A percentile compares a stretch with the other conserved stretches of the same genome.
Conservation (phyloP, 2,329 filamentous ascomycete genomes). For the Trichoderma simmonsii region DNA sequence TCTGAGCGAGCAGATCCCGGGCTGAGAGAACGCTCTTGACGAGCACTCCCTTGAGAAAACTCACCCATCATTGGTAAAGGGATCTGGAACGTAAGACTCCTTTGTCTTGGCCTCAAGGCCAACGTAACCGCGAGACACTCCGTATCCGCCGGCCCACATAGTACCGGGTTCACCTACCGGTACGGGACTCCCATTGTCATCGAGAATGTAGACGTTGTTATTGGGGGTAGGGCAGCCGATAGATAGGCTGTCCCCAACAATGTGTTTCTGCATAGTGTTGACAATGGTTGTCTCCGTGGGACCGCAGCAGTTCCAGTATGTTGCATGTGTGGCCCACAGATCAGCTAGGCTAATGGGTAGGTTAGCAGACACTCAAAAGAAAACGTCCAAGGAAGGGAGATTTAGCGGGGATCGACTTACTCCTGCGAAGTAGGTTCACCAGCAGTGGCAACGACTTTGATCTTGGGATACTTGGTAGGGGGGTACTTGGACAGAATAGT, state of each 20-base stretch:
- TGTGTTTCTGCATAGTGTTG: constrained; percentile 54
- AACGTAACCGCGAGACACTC: constrained; percentile 55
- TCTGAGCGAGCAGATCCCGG: not conserved
- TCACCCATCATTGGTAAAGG: constrained; percentile 51
- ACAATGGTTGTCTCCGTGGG: constrained; percentile 60
- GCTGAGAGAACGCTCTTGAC: not conserved
- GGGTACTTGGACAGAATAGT: constrained; percentile 51
- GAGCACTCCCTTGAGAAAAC: constrained; percentile 20
- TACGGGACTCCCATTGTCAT: constrained; percentile 44
- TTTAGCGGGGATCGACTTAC: constrained; percentile 30
- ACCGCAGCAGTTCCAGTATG: constrained; percentile 56
- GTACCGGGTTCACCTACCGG: constrained; percentile 46
- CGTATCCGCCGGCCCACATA: constrained; percentile 57
- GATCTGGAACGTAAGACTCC: constrained; percentile 48
- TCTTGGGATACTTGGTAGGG: constrained; percentile 46
- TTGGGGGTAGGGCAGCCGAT: constrained; percentile 57
- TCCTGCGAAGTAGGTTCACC: constrained; percentile 50
- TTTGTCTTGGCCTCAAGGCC: constrained; percentile 50
- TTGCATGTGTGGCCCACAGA: constrained; percentile 48
- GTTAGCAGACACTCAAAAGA: not conserved
- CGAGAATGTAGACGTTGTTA: constrained; percentile 53
- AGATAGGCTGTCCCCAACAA: constrained; percentile 44
- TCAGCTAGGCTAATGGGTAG: constrained; percentile 43
- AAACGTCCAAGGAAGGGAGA: not conserved
- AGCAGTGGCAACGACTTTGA: constrained; percentile 52